These are phyloP conservation scores for Pachyrhizus erosus DNA, from an alignment of 306 rosid species.

Conservation along the genomic window DNA sequence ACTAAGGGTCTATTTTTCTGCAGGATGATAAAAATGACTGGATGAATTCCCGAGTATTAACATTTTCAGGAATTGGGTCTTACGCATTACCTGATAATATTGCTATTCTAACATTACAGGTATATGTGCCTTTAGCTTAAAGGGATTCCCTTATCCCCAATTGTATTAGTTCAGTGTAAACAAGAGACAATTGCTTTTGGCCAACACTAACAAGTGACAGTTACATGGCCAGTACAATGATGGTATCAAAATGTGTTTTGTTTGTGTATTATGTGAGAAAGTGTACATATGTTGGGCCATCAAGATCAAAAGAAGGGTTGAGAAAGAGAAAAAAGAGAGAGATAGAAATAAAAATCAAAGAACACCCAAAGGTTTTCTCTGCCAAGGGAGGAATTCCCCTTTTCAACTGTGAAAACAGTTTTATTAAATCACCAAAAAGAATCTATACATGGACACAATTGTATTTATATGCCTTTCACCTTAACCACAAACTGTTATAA, in stretches of 20 bases:
- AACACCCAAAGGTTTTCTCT: neutral
- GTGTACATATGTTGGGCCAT: neutral
- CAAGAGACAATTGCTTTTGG: constrained; percentile 12
- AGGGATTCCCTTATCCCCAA: constrained; percentile 11
- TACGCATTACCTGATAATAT: constrained; percentile 73
- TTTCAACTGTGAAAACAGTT: neutral
- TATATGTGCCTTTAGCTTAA: constrained; percentile 41
- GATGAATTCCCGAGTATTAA: constrained; percentile 61
- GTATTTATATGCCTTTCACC: neutral
- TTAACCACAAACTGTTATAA: neutral
- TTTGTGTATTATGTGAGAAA: neutral
- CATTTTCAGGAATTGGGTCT: constrained; percentile 65
- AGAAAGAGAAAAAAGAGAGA: neutral
- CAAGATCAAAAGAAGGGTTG: neutral
- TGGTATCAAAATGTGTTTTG: neutral
- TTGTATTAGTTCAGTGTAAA: constrained; percentile 12
- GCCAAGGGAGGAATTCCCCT: neutral
- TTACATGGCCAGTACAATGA: constrained; percentile 13
- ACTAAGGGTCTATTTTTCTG: constrained; percentile 36
- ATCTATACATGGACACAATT: neutral
- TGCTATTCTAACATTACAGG: constrained; percentile 77
- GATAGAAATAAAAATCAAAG: neutral
- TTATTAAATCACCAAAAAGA: neutral
- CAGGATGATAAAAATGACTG: constrained; percentile 71
- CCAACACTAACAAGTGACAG: constrained; percentile 8